Evolutionary conservation across 108 stramenopile species (phyloP), one percentile per base, ranked within the genome.

Genomic region (Skeletonema potamos): DNA sequence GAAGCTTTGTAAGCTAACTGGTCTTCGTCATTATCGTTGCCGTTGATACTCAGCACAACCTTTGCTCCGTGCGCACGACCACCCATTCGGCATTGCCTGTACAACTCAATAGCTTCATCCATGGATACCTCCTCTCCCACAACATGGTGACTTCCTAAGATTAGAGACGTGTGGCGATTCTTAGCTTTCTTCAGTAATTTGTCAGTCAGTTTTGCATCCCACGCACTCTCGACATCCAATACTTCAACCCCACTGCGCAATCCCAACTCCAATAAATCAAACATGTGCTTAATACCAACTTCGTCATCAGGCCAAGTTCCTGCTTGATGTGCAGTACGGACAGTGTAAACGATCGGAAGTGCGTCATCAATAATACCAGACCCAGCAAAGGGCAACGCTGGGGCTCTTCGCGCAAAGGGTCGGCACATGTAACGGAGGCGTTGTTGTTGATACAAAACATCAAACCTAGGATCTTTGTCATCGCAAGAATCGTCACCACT

Each of bases 341-440:
- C 96, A 6, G 98, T 99, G 71, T 93, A 98, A 6, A 97, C 95
- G 60, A 98, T 86, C 4, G 98, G 98, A 73, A 97, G 84, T 51
- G 85, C 89, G 77, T 93, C 91, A 63, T 91, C 90, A 48, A 93
- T 79, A 1, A 91, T 82, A 9, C 39, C 58, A 26, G 64, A 73
- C 17, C 73, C 62, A 15, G 30, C 58, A 65, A 91, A 88, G 4
- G 94, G 94, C 60, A 95, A 63, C 3, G 89, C 90, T 15, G 94
- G 91, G 1, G 86, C 87, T 36, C 93, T 76, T 27, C 78, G 66
- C 1, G 84, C 87, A 67, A 87, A 68, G 0, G 87, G 85, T 8
- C 90, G 84, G 64, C 89, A 93, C 43, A 91, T 84, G 27, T 66
- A 46, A 9, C 95, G 76, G 39, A 93, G 60, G 9, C 81, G 77